Evolutionary conservation across 805 yeast genomes (phyloP), one percentile per base, ranked within the genome.

Genomic region (Ogataea ramenticola): DNA sequence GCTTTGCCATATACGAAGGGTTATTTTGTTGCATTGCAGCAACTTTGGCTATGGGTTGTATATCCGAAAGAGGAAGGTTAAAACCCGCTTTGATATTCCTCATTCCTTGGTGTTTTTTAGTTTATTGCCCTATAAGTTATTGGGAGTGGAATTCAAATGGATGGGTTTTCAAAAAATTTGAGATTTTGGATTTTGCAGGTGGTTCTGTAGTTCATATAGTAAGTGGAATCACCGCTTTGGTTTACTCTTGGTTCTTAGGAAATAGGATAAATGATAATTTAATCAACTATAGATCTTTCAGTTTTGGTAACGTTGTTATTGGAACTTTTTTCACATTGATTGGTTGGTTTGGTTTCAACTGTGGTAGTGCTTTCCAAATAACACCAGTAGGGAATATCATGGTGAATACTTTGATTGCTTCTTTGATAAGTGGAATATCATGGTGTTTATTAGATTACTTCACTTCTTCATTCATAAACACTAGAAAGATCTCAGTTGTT

Each of bases 131-230:
- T 0, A 71, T 89, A 21, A 89, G 88, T 11, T 86, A 79, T 64
- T 89, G 96, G 96, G 77, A 83, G 40, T 89, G 96, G 96, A 84
- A 87, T 45, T 59, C 80, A 1, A 82, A 84, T 40, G 96, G 96
- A 30, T 89, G 96, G 96, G 88, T 95, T 42, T 72, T 73, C 49
- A 43, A 43, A 26, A 73, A 77, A 52, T 86, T 91, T 72, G 91
- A 89, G 5, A 95, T 79, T 1, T 68, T 88, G 42, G 97, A 89
- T 61, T 88, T 84, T 64, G 97, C 96, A 21, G 97, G 97, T 17
- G 96, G 96, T 43, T 95, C 95, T 1, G 91, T 95, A 2, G 95
- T 89, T 21, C 96, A 89, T 59, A 82, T 89, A 45, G 76, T 85
- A 12, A 79, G 91, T 19, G 96, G 96, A 50, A 79, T 85, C n/a